These are phyloP conservation scores for Citrus unshiu DNA, from an alignment of 345 rosid genomes.

Conservation along the genomic window DNA sequence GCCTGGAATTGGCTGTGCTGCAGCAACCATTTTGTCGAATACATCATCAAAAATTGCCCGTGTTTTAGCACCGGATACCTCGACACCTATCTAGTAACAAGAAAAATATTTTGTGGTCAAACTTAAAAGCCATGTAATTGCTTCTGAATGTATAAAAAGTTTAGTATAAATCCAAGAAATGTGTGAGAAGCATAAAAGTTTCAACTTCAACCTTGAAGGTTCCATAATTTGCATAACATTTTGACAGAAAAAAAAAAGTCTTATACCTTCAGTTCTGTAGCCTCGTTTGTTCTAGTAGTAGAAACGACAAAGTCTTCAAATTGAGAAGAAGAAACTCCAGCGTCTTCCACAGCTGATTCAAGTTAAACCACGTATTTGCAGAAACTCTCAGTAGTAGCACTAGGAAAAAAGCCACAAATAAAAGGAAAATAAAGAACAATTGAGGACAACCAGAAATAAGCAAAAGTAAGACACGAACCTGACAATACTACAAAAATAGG, in stretches of 20 bases:
- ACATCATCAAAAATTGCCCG: slow-evolving; percentile 54
- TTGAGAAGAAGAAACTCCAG: slow-evolving; percentile 37
- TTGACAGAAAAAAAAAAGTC: slow-evolving; percentile 8
- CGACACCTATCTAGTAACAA: slow-evolving; percentile 49
- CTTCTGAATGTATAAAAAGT: neutral
- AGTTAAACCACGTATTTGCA: neutral
- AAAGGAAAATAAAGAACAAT: neutral
- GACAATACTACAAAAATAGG: slow-evolving; percentile 41
- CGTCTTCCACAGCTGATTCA: slow-evolving; percentile 41
- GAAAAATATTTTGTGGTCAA: neutral
- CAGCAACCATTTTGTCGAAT: slow-evolving; percentile 89
- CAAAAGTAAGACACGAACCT: slow-evolving; percentile 32
- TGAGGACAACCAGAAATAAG: neutral
- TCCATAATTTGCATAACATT: neutral
- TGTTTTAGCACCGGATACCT: slow-evolving; percentile 68
- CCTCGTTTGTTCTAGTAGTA: slow-evolving; percentile 15
- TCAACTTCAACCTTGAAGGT: neutral
- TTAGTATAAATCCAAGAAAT: neutral
- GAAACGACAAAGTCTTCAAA: slow-evolving; percentile 46
- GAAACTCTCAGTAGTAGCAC: neutral
- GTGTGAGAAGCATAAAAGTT: neutral
- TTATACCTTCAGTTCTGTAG: slow-evolving; percentile 43
- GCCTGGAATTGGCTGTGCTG: slow-evolving; percentile 96
- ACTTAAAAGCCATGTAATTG: neutral
- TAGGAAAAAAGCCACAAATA: neutral